phyloP scores from a whole-genome alignment of 257 asterid genomes.

The Sherardia arvensis region DNA sequence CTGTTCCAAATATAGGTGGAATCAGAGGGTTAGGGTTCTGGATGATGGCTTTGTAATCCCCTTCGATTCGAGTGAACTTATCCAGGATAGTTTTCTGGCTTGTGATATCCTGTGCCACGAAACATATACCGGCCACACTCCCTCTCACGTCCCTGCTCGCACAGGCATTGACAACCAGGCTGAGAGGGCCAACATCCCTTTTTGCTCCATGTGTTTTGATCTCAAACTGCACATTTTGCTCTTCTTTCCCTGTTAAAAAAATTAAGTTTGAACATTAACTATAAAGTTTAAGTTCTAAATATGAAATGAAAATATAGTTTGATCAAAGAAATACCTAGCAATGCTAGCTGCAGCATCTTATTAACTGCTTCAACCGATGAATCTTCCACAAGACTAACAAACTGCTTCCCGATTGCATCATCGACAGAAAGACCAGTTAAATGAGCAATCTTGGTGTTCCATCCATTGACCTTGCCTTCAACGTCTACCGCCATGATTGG shows the following conservation, averaged over 20 bases:
- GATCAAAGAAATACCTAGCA: conserved; percentile 39
- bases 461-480: conserved; percentile 79
- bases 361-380: conserved; percentile 62
- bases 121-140: conserved; percentile 85
- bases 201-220: conserved; percentile 55
- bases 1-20: conserved; percentile 90
- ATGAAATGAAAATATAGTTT: background rate
- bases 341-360: conserved; percentile 63
- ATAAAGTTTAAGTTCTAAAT: background rate
- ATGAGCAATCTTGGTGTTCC: conserved; percentile 82
- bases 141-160: conserved; percentile 83
- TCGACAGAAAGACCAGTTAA: conserved; percentile 73
- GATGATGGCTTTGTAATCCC: conserved; percentile 78
- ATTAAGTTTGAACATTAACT: background rate
- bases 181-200: conserved; percentile 60
- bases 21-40: conserved; percentile 85
- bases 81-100: conserved; percentile 80
- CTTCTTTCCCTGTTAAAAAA: conserved; percentile 64
- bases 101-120: conserved; percentile 86
- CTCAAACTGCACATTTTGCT: conserved; percentile 72
- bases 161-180: conserved; percentile 82
- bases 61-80: conserved; percentile 90
- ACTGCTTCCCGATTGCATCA: conserved; percentile 68
- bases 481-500: conserved; percentile 85
- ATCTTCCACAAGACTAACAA: conserved; percentile 76